These are phyloP conservation scores for Suillus hirtellus DNA, from an alignment of 768 basidiomycete genomes.

Conservation along the genomic window DNA sequence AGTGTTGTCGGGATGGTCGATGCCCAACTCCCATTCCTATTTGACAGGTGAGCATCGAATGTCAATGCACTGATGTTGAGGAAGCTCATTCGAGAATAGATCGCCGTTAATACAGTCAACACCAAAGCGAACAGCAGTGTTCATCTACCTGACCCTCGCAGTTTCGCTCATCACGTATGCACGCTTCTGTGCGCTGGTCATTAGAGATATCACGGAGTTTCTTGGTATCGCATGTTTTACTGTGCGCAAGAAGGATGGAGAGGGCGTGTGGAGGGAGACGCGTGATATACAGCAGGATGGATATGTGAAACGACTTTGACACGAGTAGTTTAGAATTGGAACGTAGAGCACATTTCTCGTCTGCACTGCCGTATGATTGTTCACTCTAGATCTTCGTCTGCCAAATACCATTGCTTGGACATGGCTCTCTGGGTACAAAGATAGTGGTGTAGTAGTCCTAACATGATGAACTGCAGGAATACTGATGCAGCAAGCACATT, in stretches of 20 bases:
- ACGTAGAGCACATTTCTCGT: not conserved
- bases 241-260: slow-evolving; percentile 78
- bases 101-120: slow-evolving; percentile 76
- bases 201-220: slow-evolving; percentile 84
- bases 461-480: not conserved
- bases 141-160: slow-evolving; percentile 70
- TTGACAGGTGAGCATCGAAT: slow-evolving; percentile 55
- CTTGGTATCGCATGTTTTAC: slow-evolving; percentile 96
- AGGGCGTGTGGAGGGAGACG: slow-evolving; percentile 58
- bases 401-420: not conserved
- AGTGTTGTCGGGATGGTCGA: slow-evolving; percentile 76
- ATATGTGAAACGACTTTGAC: slow-evolving; percentile 23
- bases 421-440: not conserved
- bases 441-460: too few species aligned
- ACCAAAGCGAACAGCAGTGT: slow-evolving; percentile 57
- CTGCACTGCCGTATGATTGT: not conserved
- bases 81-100: slow-evolving; percentile 32
- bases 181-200: slow-evolving; percentile 81
- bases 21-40: slow-evolving; percentile 70
- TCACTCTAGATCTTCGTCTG: not conserved
- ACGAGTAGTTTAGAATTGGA: not conserved
- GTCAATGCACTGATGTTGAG: slow-evolving; percentile 14
- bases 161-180: slow-evolving; percentile 71
- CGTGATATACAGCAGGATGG: slow-evolving; percentile 29
- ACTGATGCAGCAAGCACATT: too few species aligned